These are phyloP conservation scores for Lipomyces lipofer DNA, from an alignment of 805 yeast species.

Conservation along the genomic window DNA sequence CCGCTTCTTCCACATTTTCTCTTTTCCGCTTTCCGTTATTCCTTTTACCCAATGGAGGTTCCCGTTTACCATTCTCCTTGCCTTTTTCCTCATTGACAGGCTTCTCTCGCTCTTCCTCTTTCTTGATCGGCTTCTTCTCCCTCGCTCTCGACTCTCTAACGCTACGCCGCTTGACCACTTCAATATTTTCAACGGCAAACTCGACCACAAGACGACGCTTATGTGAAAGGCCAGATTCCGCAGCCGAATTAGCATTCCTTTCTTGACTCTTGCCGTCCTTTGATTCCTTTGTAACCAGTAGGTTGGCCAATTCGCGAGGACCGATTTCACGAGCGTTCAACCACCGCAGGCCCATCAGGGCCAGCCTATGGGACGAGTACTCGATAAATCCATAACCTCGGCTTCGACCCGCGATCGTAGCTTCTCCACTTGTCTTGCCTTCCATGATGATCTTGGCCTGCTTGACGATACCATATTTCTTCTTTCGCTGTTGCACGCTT, in stretches of 20 bases:
- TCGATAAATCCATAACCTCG: conserved; percentile 97
- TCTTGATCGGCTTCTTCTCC: not conserved
- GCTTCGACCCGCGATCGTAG: conserved; percentile 90
- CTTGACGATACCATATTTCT: conserved; percentile 84
- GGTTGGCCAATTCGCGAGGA: conserved; percentile 17
- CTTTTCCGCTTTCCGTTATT: not conserved
- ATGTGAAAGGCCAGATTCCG: too few species aligned
- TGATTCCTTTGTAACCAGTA: conserved; percentile 29
- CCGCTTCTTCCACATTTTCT: conserved; percentile 1
- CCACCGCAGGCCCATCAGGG: conserved; percentile 97
- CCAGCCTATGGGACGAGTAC: conserved; percentile 85
- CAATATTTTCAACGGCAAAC: conserved; percentile 94
- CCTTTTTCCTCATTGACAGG: not conserved
- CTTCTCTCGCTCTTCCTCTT: conserved; percentile 1
- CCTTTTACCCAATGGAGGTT: not conserved
- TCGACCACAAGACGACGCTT: conserved; percentile 85
- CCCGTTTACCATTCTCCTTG: not conserved
- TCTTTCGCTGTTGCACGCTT: conserved; percentile 59
- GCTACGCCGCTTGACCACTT: conserved; percentile 85
- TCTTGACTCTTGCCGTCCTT: conserved; percentile 5
- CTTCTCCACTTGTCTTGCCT: conserved; percentile 84
- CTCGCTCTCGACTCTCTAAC: conserved; percentile 44
- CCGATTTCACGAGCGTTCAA: conserved; percentile 85
- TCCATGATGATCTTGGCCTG: conserved; percentile 94
- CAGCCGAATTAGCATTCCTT: conserved; percentile 28